These are phyloP conservation scores for Vitrella brassicaformis DNA, from an alignment of 73 alveolate genomes.

Conservation along the genomic window DNA sequence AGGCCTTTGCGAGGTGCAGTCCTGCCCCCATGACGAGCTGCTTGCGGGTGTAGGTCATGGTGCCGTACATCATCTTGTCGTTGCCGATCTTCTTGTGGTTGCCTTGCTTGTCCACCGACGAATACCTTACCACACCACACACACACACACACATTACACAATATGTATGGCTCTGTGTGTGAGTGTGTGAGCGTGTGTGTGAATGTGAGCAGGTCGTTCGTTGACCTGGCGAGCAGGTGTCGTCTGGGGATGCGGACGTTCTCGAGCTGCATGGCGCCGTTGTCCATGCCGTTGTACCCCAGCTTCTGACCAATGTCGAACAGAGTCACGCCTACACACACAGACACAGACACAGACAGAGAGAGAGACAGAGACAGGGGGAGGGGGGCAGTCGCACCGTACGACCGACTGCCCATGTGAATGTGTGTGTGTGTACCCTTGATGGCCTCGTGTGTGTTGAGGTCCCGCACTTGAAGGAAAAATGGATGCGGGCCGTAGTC, in stretches of 20 bases:
- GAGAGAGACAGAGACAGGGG: no score
- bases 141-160: neutral
- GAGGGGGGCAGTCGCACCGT: no score
- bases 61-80: neutral
- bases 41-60: neutral
- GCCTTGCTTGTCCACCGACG: neutral
- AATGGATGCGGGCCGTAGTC: conserved; percentile 63
- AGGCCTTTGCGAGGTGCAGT: neutral
- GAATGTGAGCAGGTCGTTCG: no score
- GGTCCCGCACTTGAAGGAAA: conserved; percentile 36
- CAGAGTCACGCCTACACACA: conserved; percentile 52
- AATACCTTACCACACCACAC: no score
- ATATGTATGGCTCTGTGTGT: neutral
- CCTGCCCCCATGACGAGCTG: neutral
- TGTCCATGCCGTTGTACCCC: conserved; percentile 72
- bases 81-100: neutral
- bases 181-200: no score
- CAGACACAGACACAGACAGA: no score
- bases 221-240: conserved; percentile 53
- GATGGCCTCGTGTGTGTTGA: neutral
- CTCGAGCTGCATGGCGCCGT: conserved; percentile 56
- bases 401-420: no score
- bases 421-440: no score
- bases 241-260: conserved; percentile 67
- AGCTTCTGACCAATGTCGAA: conserved; percentile 82